Evolutionary conservation across 1,284 basidiomycete species (phyloP).

Genomic region (Rhodofomes roseus): DNA sequence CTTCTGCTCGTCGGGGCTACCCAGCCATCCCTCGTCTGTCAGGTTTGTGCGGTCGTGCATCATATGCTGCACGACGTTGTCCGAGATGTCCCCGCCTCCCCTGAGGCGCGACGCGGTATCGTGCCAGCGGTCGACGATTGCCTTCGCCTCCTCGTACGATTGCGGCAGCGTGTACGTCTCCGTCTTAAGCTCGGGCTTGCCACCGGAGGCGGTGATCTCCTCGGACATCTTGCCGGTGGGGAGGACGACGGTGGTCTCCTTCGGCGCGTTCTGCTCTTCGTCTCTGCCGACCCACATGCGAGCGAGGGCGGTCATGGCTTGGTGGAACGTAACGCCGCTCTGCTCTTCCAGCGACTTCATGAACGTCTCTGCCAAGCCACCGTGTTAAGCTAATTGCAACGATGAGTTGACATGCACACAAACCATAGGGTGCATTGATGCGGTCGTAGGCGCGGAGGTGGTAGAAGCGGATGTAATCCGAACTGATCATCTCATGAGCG

Average conservation of each 20-base stretch:
- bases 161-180: conserved; percentile 65
- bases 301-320: conserved; percentile 85
- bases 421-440: conserved; percentile 77
- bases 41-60: conserved; percentile 58
- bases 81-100: conserved; percentile 57
- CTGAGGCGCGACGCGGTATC: conserved; percentile 50
- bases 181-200: conserved; percentile 49
- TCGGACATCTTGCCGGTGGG: conserved; percentile 39
- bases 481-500: conserved; percentile 34
- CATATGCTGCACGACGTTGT: conserved; percentile 80
- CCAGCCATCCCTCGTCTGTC: conserved; percentile 77
- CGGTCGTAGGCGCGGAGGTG: conserved; percentile 89
- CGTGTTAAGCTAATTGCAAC: not conserved
- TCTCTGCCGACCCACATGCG: conserved; percentile 71
- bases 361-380: conserved; percentile 37
- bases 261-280: conserved; percentile 40
- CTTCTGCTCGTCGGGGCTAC: conserved; percentile 78
- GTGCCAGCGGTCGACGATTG: conserved; percentile 67
- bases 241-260: conserved; percentile 48
- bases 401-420: conserved; percentile 16
- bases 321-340: conserved; percentile 77
- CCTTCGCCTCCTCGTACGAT: conserved; percentile 59
- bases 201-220: conserved; percentile 28
- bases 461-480: conserved; percentile 83
- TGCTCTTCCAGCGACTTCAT: conserved; percentile 70